Conservation (phyloP, 1,139 yeast genomes). For the Geotrichum siamense region DNA sequence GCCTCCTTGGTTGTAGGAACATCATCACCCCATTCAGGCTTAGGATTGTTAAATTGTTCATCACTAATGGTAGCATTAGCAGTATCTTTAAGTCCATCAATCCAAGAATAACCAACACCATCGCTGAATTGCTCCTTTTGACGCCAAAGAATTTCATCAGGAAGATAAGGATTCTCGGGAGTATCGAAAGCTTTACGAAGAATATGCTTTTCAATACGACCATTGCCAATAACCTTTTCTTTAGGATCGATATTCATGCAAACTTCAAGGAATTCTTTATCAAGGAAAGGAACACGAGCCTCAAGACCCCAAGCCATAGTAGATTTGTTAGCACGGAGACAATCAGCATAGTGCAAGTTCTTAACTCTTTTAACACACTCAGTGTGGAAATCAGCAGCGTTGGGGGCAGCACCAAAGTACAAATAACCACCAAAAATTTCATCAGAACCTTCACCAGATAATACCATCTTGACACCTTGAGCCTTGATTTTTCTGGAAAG, state of each 20-base stretch:
- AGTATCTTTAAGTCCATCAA: conserved; percentile 91
- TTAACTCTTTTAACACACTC: conserved; percentile 95
- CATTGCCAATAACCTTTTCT: conserved; percentile 72
- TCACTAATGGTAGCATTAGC: conserved; percentile 83
- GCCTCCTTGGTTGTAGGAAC: conserved; percentile 97
- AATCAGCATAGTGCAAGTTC: conserved; percentile 94
- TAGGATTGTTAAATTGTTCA: conserved; percentile 82
- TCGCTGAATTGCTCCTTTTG: conserved; percentile 99
- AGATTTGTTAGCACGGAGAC: conserved; percentile 97
- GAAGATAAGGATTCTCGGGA: conserved; percentile 78
- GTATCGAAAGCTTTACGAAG: conserved; percentile 97
- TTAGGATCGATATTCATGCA: conserved; percentile 92
- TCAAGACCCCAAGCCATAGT: conserved; percentile 99
- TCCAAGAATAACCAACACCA: conserved; percentile 99
- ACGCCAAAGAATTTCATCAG: conserved; percentile 96
- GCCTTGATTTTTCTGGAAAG: conserved; percentile 96
- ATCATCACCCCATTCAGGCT: conserved; percentile 93
- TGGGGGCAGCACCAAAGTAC: conserved; percentile 95
- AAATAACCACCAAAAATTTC: conserved; percentile 98
- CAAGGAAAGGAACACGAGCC: conserved; percentile 98
- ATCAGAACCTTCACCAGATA: conserved; percentile 98
- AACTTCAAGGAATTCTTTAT: conserved; percentile 81
- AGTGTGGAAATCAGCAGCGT: conserved; percentile 82
- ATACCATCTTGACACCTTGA: conserved; percentile 98
- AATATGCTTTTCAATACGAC: conserved; percentile 89